Evolutionary conservation across 2,329 filamentous ascomycete genomes (phyloP).

Genomic region (Fusarium chuoi): DNA sequence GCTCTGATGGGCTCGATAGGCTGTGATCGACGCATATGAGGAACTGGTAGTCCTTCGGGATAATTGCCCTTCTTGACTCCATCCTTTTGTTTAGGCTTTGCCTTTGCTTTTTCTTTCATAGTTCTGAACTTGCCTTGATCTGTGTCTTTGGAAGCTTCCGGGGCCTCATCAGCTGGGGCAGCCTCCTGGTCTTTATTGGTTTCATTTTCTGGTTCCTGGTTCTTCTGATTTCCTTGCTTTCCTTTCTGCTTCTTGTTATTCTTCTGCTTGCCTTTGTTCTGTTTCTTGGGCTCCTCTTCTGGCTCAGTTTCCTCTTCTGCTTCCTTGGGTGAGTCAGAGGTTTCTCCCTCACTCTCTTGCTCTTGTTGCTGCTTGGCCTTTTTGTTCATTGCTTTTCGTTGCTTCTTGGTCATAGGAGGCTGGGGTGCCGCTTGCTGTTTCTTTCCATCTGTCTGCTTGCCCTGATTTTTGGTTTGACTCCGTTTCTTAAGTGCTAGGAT

Average conservation of each 20-base stretch:
- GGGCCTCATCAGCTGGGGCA: slow-evolving; percentile 7
- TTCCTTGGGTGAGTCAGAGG: slow-evolving; percentile 25
- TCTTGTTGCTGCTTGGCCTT: slow-evolving; percentile 16
- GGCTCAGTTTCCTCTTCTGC: slow-evolving; percentile 23
- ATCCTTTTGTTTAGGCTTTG: slow-evolving; percentile 23
- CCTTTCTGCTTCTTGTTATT: slow-evolving; percentile 18
- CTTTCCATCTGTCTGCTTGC: slow-evolving; percentile 27
- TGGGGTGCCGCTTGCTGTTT: slow-evolving; percentile 27
- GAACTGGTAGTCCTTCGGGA: slow-evolving; percentile 44
- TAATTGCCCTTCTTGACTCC: slow-evolving; percentile 40
- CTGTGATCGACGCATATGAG: slow-evolving; percentile 53
- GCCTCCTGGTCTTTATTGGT: slow-evolving; percentile 14
- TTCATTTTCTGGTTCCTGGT: slow-evolving; percentile 29
- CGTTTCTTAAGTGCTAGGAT: slow-evolving; percentile 20
- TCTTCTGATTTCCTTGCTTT: slow-evolving; percentile 19
- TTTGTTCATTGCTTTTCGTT: slow-evolving; percentile 19
- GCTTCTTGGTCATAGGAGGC: slow-evolving; percentile 28
- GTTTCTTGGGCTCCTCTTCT: slow-evolving; percentile 9
- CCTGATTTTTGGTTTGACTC: slow-evolving; percentile 28
- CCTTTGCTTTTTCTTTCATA: slow-evolving; percentile 14
- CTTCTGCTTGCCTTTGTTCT: slow-evolving; percentile 24
- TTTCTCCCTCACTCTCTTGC: slow-evolving; percentile 22
- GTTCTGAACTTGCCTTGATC: slow-evolving; percentile 36
- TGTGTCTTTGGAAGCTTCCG: slow-evolving; percentile 11
- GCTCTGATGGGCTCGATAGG: slow-evolving; percentile 60